A percentile compares a stretch with the other conserved stretches of the same genome.
Evolutionary conservation across 1,284 basidiomycete species (phyloP).

Genomic region (Heterobasidion occidentale): DNA sequence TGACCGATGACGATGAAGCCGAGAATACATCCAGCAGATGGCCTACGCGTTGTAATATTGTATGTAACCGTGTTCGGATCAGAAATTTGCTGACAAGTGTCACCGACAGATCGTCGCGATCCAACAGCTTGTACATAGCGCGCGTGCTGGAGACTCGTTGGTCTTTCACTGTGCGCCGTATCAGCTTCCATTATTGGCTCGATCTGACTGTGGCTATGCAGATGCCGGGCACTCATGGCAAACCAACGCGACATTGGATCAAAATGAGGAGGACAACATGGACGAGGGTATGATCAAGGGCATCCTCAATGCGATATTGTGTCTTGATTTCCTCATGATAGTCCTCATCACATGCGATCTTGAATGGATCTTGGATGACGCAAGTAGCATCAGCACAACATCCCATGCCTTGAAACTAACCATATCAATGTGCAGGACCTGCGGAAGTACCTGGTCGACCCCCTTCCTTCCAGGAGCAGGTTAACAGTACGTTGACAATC

Average conservation of each 20-base stretch:
- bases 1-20: not conserved
- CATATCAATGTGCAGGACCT: not conserved
- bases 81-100: no score
- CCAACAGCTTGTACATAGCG: not conserved
- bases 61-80: not conserved
- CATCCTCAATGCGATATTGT: not conserved
- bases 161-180: not conserved
- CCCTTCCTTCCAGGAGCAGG: not conserved
- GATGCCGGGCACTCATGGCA: not conserved
- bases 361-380: not conserved
- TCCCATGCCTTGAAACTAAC: not conserved
- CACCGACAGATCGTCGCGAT: not conserved
- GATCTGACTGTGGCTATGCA: not conserved
- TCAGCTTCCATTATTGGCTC: not conserved
- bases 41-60: not conserved
- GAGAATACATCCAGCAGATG: no score
- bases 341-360: not conserved
- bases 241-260: not conserved
- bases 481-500: not conserved
- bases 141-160: not conserved
- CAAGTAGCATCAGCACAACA: not conserved
- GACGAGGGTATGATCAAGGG: not conserved
- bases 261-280: not conserved
- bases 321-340: not conserved
- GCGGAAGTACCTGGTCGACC: not conserved